These are phyloP conservation scores for Setomelanomma holmii DNA, from an alignment of 2,329 filamentous ascomycete species.

Conservation along the genomic window DNA sequence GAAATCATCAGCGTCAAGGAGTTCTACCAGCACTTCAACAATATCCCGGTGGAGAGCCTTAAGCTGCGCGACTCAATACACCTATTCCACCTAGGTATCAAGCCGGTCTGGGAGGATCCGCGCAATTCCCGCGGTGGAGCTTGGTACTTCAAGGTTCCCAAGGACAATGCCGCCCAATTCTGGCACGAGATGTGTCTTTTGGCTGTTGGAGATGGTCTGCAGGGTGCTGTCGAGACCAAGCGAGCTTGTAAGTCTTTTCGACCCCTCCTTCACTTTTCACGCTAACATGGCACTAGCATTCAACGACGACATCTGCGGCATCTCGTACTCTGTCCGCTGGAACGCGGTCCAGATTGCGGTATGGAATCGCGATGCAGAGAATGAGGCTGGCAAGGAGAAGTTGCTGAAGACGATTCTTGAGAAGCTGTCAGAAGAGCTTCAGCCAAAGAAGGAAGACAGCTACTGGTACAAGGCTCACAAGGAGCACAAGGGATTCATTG, in stretches of 20 bases:
- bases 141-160: slow-evolving; percentile 91
- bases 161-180: slow-evolving; percentile 72
- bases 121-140: slow-evolving; percentile 85
- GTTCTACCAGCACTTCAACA: slow-evolving; percentile 65
- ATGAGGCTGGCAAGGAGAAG: slow-evolving; percentile 77
- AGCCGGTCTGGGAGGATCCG: slow-evolving; percentile 84
- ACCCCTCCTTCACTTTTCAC: background rate
- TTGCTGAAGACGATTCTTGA: slow-evolving; percentile 76
- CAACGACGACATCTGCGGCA: slow-evolving; percentile 85
- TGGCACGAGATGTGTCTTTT: slow-evolving; percentile 84
- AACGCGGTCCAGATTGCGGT: slow-evolving; percentile 87
- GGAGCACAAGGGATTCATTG: slow-evolving; percentile 79
- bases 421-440: slow-evolving; percentile 74
- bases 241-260: slow-evolving; percentile 62
- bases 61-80: slow-evolving; percentile 73
- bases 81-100: slow-evolving; percentile 82
- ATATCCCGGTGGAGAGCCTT: slow-evolving; percentile 77
- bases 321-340: slow-evolving; percentile 86
- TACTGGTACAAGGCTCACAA: slow-evolving; percentile 90
- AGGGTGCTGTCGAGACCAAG: slow-evolving; percentile 70
- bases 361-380: slow-evolving; percentile 89
- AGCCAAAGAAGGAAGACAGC: slow-evolving; percentile 66
- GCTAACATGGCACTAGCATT: slow-evolving; percentile 41
- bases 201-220: slow-evolving; percentile 82
- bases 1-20: slow-evolving; percentile 56